Base-by-base conservation (phyloP, 2,329 filamentous ascomycete genomes). In the Aspergillus arachidicola region DNA sequence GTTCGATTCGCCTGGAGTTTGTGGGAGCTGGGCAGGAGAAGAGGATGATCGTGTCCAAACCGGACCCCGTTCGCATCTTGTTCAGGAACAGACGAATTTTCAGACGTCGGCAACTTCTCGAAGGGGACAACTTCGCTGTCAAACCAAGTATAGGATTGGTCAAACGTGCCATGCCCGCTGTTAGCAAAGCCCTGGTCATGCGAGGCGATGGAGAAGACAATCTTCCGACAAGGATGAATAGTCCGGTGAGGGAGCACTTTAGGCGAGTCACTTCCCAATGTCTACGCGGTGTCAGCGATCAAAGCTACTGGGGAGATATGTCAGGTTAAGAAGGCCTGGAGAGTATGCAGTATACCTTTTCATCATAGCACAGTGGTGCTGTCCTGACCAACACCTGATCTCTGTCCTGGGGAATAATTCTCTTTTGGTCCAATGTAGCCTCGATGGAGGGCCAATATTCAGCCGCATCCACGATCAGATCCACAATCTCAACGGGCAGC, bases 91-190 rank as follows among this genome's bases (percentile, higher is more conserved):
- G 26, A 51, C 9, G 66, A 59, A 16, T 70, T 56, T 34, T 46
- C 54, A 32, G 71, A 68, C 64, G 68, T 67, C 10, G 66, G 59
- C n/a, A 59, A 61, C 30, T 76, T 68, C 23, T 72, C 70, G 1
- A 59, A 64, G 26, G 57, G 72, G 21, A 77, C 69, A 6, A 77
- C 63, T 58, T 78, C 75, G 1, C 68, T 68, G 53, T 79, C 76
- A 61, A 80, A 79, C 78, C 78, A 80, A 23, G 77, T 77, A 61
- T 64, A 78, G 14, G 77, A 78, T 26, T 66, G 68, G 6, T 69
- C 50, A 60, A 76, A 79, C 43, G 64, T 69, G n/a, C 70, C 64
- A 21, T 66, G 61, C 30, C 64, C 51, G 1, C 69, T 68, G 4
- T 70, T 64, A 23, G 71, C 71, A 68, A 71, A 74, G 21, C 77